Conservation (phyloP, 192 early-diverging fungal species). For the Umbelopsis isabellina region DNA sequence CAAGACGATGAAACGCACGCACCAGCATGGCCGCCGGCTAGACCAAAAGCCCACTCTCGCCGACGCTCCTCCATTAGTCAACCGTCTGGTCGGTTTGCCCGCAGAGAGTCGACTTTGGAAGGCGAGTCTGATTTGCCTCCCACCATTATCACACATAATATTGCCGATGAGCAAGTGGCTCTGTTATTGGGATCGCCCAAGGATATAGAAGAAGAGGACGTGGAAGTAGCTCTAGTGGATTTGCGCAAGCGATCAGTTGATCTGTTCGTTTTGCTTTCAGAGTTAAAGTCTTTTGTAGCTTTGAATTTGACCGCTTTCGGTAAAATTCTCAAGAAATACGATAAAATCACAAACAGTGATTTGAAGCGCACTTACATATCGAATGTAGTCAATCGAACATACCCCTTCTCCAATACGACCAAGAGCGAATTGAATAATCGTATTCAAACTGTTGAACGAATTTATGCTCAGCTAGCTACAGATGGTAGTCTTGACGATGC, state of each 20-base stretch:
- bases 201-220: neutral
- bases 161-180: constrained; percentile 24
- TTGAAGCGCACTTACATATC: constrained; percentile 76
- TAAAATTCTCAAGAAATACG: constrained; percentile 98
- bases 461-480: constrained; percentile 70
- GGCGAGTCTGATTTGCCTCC: constrained; percentile 38
- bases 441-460: constrained; percentile 60
- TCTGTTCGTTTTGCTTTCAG: constrained; percentile 82
- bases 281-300: constrained; percentile 85
- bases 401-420: constrained; percentile 71
- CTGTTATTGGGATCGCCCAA: neutral
- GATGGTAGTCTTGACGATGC: constrained; percentile 67
- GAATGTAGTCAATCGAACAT: constrained; percentile 61
- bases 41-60: constrained; percentile 1
- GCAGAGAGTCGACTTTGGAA: constrained; percentile 37
- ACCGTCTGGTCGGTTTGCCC: constrained; percentile 25
- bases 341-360: constrained; percentile 84
- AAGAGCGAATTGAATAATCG: constrained; percentile 63
- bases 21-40: neutral
- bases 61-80: constrained; percentile 17
- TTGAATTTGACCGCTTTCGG: constrained; percentile 91
- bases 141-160: constrained; percentile 39
- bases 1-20: constrained; percentile 8
- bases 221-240: constrained; percentile 6
- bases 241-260: constrained; percentile 58